These are phyloP conservation scores for Choricystis sp. DNA, from an alignment of 139 green algal genomes.

Conservation along the genomic window DNA sequence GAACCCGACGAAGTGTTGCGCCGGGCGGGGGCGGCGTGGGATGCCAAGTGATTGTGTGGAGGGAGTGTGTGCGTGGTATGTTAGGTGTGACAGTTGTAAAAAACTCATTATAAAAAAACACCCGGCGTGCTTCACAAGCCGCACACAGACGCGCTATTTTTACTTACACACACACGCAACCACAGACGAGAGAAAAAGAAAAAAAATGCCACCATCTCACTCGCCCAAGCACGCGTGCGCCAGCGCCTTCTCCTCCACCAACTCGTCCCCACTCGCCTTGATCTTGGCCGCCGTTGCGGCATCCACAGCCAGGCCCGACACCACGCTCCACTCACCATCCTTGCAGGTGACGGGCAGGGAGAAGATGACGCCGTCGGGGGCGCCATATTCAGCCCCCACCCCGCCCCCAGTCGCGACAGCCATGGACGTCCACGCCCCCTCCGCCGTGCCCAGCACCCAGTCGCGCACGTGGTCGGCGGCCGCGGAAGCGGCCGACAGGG, in stretches of 20 bases:
- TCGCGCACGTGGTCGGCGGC: conserved; percentile 82
- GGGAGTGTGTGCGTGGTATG: no score
- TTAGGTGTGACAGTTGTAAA: no score
- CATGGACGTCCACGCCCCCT: conserved; percentile 66
- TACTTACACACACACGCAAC: no score
- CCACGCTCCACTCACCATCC: conserved; percentile 73
- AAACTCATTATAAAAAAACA: no score
- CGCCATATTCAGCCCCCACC: conserved; percentile 58
- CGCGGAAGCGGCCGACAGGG: conserved; percentile 70
- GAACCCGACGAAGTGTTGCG: not conserved
- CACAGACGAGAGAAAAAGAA: no score
- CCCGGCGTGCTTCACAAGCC: no score
- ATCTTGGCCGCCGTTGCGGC: conserved; percentile 40
- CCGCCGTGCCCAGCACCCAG: conserved; percentile 70
- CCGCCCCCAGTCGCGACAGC: conserved; percentile 74
- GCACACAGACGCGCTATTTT: no score
- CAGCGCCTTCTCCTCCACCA: conserved; percentile 59
- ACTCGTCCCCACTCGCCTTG: conserved; percentile 66
- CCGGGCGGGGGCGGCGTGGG: no score
- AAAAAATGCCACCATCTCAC: not conserved
- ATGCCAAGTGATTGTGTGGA: no score
- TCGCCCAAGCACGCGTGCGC: conserved; percentile 32
- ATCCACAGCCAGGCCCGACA: conserved; percentile 61
- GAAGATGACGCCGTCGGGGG: conserved; percentile 61
- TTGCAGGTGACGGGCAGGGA: conserved; percentile 79